Evolutionary conservation across 2,329 filamentous ascomycete genomes (phyloP), one percentile per base, ranked within the genome.

Genomic region (Diaporthe sp.): DNA sequence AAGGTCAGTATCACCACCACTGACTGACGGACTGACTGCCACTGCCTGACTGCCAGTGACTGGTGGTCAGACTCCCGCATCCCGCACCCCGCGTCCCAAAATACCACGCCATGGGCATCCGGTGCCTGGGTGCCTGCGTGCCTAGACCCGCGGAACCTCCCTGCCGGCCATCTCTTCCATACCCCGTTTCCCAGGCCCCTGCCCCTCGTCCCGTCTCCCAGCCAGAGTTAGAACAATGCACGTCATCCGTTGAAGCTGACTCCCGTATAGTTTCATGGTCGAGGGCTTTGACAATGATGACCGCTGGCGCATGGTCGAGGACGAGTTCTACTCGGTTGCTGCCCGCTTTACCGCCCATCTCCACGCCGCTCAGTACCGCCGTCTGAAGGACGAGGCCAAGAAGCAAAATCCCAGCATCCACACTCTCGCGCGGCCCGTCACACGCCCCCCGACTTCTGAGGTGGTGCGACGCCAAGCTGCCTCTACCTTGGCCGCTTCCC

Each of bases 241-340:
- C 28, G 39, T 39, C 39, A 25, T 47, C 49, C 34, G 47, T 71
- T 71, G 2, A 58, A 10, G 17, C 42, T 63, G 31, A 55, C 25
- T 44, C 53, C 44, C 53, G 34, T 31, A 57, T 72, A 92, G 90
- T 42, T 88, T 88, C 81, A 95, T 96, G 93, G 85, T 87, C 3
- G 87, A 91, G 63, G 92, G 92, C 3, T 82, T 89, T n/a, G 86
- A 89, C 5, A 83, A 88, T n/a, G 94, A 97, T 82, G 94, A 96
- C 81, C 85, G 85, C 73, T 96, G 91, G 83, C 92, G 94, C 80
- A 96, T 96, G 93, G 94, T 97, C 0, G 94, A 96, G 82, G 94
- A 97, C 79, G 94, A 96, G 79, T 91, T 97, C 77, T 85, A 93
- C 28, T 85, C 89, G 22, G 90, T 92, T 0, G 94, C 94, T 0